These are phyloP conservation scores for Bruguiera hainesii DNA, from an alignment of 441 rosid species.

Conservation along the genomic window DNA sequence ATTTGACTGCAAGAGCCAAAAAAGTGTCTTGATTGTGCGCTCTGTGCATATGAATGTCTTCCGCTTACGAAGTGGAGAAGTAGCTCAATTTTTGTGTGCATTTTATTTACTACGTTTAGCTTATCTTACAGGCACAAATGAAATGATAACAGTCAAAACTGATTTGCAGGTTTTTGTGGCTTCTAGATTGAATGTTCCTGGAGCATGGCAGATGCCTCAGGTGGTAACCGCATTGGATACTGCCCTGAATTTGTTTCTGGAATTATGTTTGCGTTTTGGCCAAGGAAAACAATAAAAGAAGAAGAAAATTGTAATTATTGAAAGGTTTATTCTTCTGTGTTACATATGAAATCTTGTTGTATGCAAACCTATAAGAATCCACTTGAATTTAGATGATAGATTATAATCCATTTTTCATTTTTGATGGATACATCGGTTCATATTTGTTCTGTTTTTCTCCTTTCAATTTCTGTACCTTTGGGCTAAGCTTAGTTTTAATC, in stretches of 20 bases:
- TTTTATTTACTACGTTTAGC: no score
- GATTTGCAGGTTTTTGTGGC: constrained; percentile 81
- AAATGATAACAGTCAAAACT: constrained; percentile 15
- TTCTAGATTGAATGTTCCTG: constrained; percentile 94
- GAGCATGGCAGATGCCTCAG: constrained; percentile 99
- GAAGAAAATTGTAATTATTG: not conserved
- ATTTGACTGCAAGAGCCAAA: no score
- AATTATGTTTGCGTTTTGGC: not conserved
- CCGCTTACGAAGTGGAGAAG: no score
- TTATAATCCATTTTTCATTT: not conserved
- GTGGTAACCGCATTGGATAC: constrained; percentile 28
- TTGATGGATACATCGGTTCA: not conserved
- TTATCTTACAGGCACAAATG: not conserved
- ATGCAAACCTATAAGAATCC: not conserved
- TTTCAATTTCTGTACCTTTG: constrained; percentile 1
- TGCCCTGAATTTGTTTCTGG: constrained; percentile 2
- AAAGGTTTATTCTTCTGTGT: no score
- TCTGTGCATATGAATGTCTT: no score
- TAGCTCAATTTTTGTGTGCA: no score
- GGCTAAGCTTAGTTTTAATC: constrained; percentile 9
- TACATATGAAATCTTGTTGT: no score
- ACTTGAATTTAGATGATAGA: constrained; percentile 2
- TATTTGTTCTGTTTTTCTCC: not conserved
- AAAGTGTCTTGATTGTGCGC: no score
- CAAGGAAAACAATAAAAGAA: not conserved